Conservation (phyloP, 129 eudicot species). For the Solidago caesia region DNA sequence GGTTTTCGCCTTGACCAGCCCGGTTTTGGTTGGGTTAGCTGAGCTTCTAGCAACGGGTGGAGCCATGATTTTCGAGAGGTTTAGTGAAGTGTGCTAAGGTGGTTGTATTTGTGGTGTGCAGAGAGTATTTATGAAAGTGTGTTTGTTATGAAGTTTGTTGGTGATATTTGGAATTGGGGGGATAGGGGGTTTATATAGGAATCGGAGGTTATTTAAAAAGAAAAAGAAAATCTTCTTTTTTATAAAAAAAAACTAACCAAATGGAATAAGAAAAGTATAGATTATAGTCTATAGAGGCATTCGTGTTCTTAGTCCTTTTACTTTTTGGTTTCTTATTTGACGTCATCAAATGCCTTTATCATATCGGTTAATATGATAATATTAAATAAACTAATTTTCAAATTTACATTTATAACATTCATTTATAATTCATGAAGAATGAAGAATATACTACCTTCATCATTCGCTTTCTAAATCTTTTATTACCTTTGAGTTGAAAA, state of each 20-base stretch:
- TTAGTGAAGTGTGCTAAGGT: constrained; percentile 3
- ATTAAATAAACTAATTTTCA: too few species aligned
- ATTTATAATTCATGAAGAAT: too few species aligned
- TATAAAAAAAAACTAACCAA: not conserved
- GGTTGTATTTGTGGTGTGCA: constrained; percentile 8
- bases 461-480: too few species aligned
- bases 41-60: constrained; percentile 22
- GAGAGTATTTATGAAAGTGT: constrained; percentile 4
- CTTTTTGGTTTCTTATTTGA: too few species aligned
- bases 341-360: too few species aligned
- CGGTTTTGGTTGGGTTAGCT: constrained; percentile 7
- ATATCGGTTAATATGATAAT: too few species aligned
- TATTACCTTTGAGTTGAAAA: too few species aligned
- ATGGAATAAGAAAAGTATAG: not conserved
- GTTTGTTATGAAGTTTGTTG: not conserved
- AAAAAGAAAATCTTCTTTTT: not conserved
- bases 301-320: not conserved
- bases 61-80: constrained; percentile 26
- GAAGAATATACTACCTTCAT: too few species aligned
- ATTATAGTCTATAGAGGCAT: not conserved
- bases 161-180: constrained; percentile 1
- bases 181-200: constrained; percentile 30
- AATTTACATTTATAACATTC: too few species aligned
- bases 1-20: constrained; percentile 38
- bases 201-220: not conserved